Conservation (phyloP, 2,329 filamentous ascomycete species). For the Stemphylium lycopersici region DNA sequence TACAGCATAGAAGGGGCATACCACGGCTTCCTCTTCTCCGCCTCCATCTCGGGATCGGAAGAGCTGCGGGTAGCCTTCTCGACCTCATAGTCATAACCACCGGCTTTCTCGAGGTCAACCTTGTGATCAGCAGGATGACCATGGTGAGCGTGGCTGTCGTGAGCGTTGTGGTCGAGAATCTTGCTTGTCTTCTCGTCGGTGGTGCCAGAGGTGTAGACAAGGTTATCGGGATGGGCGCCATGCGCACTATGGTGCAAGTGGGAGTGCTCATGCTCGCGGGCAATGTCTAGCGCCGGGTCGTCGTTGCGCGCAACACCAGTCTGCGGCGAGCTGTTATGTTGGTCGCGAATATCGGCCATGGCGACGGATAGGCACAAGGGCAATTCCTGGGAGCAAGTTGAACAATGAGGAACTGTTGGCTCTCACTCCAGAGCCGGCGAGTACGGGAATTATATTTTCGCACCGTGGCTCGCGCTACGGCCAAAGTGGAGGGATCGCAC, state of each 20-base stretch:
- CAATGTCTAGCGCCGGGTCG: slow-evolving; percentile 48
- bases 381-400: slow-evolving; percentile 35
- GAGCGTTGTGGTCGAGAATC: slow-evolving; percentile 45
- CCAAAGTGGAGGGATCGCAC: slow-evolving; percentile 34
- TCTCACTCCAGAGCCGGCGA: slow-evolving; percentile 18
- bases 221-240: slow-evolving; percentile 39
- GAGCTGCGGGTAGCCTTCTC: slow-evolving; percentile 50
- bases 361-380: slow-evolving; percentile 33
- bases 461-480: slow-evolving; percentile 35
- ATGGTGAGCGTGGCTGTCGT: slow-evolving; percentile 50
- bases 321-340: slow-evolving; percentile 46
- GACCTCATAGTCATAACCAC: slow-evolving; percentile 43
- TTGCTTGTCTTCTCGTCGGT: slow-evolving; percentile 40
- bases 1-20: slow-evolving; percentile 26
- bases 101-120: slow-evolving; percentile 43
- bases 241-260: slow-evolving; percentile 48
- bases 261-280: slow-evolving; percentile 46
- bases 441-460: slow-evolving; percentile 43
- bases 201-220: slow-evolving; percentile 46
- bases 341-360: slow-evolving; percentile 41
- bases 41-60: slow-evolving; percentile 26
- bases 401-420: slow-evolving; percentile 36
- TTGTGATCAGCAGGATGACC: slow-evolving; percentile 34
- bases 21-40: slow-evolving; percentile 24
- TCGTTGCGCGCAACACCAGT: slow-evolving; percentile 40